Conservation (phyloP, 352 stramenopile genomes). For the Pythium biforme region DNA sequence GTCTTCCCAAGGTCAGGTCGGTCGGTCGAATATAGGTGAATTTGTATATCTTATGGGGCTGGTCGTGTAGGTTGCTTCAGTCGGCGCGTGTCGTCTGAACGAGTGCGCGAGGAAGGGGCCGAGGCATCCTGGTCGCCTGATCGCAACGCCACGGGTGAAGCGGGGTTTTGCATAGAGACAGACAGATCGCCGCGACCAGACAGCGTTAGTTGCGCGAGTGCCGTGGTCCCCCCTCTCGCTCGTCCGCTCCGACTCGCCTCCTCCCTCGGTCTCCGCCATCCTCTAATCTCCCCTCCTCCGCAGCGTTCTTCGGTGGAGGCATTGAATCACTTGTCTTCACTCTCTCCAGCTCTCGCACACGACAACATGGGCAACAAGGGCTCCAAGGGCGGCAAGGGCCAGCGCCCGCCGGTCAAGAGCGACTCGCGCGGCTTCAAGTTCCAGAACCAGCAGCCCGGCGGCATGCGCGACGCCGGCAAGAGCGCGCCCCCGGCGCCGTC, state of each 20-base stretch:
- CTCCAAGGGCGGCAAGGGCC: conserved; percentile 65
- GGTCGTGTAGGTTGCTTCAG: conserved; percentile 32
- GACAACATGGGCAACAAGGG: conserved; percentile 78
- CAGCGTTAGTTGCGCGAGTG: conserved; percentile 5
- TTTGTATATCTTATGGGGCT: not conserved
- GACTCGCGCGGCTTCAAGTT: conserved; percentile 84
- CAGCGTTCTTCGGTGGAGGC: not conserved
- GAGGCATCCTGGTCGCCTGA: conserved; percentile 15
- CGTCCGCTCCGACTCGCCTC: conserved; percentile 14
- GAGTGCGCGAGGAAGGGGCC: conserved; percentile 17
- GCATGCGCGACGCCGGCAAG: conserved; percentile 58
- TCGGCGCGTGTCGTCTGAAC: conserved; percentile 4
- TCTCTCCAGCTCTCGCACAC: conserved; percentile 13
- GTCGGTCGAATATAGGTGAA: conserved; percentile 14
- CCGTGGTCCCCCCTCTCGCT: conserved; percentile 9
- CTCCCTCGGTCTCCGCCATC: conserved; percentile 2
- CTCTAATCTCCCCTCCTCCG: not conserved
- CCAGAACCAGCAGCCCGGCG: conserved; percentile 39
- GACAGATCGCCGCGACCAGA: conserved; percentile 15
- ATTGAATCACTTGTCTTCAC: not conserved
- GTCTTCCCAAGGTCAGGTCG: conserved; percentile 13
- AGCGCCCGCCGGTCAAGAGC: conserved; percentile 79
- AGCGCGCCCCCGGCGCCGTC: conserved; percentile 77
- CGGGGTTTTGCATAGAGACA: conserved; percentile 17
- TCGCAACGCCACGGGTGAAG: conserved; percentile 14